phyloP scores from a whole-genome alignment of 169 alveolate genomes.

The Cryptosporidium baileyi region DNA sequence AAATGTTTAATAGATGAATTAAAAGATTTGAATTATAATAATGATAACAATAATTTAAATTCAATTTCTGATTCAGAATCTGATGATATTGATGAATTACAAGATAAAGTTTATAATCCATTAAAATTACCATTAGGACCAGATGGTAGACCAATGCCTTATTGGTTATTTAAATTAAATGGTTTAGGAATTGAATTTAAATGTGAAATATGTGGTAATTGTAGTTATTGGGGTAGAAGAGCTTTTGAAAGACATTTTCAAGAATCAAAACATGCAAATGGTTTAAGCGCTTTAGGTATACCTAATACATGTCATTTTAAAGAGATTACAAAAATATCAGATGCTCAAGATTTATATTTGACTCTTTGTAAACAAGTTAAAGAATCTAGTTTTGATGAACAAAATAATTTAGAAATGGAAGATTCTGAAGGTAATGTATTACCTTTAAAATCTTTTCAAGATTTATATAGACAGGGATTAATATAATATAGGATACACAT shows the following conservation, averaged over 20 bases:
- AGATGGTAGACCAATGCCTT: conserved; percentile 99
- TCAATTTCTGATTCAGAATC: conserved; percentile 58
- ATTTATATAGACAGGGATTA: conserved; percentile 91
- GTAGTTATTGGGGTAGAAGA: conserved; percentile 99
- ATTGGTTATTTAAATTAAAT: conserved; percentile 98
- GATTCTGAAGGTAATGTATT: conserved; percentile 96
- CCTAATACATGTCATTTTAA: conserved; percentile 99
- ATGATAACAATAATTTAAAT: not conserved
- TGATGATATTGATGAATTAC: conserved; percentile 84
- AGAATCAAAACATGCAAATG: conserved; percentile 99
- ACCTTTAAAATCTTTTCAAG: conserved; percentile 90
- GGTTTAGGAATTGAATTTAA: conserved; percentile 98
- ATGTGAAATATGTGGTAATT: conserved; percentile 99
- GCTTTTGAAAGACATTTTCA: conserved; percentile 98
- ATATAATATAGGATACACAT: conserved; percentile 60
- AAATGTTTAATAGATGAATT: conserved; percentile 38
- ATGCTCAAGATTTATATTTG: conserved; percentile 75
- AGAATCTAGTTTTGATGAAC: conserved; percentile 25
- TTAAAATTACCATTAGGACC: conserved; percentile 97
- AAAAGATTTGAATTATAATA: not conserved
- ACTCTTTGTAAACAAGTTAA: conserved; percentile 36
- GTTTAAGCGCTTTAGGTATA: conserved; percentile 97
- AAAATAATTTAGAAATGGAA: conserved; percentile 89
- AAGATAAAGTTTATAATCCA: conserved; percentile 94
- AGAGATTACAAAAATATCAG: conserved; percentile 89